Percentiles rank a stretch among this genome's conserved stretches.
phyloP scores from a whole-genome alignment of 306 rosid species.

The Bauhinia variegata region DNA sequence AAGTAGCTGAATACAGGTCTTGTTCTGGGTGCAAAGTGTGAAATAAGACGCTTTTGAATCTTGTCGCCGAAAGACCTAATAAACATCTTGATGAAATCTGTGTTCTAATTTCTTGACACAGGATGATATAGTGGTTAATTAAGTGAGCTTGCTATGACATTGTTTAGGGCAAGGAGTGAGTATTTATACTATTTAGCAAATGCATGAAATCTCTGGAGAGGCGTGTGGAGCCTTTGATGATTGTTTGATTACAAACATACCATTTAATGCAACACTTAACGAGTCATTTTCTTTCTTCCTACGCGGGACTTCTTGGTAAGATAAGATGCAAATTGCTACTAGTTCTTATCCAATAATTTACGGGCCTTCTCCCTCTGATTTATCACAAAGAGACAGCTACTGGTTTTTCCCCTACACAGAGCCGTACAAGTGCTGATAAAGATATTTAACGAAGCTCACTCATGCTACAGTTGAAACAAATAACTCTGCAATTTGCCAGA shows the following conservation, averaged over 20 bases:
- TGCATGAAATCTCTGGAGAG: conserved; percentile 4
- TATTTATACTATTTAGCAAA: conserved; percentile 27
- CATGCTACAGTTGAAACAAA: no score
- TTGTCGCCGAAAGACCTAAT: conserved; percentile 37
- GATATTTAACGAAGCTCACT: no score
- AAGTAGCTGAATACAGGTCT: conserved; percentile 27
- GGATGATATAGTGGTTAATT: background rate
- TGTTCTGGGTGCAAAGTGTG: conserved; percentile 36
- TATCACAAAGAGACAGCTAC: no score
- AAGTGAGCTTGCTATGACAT: background rate
- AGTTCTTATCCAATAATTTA: no score
- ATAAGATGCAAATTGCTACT: no score
- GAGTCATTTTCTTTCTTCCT: background rate
- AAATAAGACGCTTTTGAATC: conserved; percentile 52
- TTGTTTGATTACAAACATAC: background rate
- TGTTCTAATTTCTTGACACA: background rate
- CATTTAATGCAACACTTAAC: no score
- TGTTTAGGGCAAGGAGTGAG: background rate
- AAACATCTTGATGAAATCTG: conserved; percentile 37
- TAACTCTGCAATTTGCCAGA: background rate
- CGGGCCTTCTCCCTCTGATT: no score
- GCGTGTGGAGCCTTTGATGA: background rate
- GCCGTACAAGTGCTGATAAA: no score
- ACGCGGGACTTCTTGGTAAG: no score
- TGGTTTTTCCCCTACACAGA: no score